Base-by-base conservation (phyloP, 2,329 filamentous ascomycete species). In the Paracoccidioides lutzii region DNA sequence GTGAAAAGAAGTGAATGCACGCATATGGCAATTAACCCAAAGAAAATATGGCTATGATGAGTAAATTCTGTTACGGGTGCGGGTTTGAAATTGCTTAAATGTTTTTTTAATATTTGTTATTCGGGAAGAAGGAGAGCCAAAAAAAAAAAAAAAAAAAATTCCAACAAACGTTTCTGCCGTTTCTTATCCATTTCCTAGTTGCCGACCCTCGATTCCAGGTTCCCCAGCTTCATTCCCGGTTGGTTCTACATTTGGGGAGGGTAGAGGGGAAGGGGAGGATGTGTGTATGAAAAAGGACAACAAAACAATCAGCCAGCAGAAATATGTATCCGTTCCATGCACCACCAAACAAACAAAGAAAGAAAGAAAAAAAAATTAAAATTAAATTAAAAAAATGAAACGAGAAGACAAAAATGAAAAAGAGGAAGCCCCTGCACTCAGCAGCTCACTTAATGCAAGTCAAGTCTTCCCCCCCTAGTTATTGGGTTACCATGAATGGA, bases 361-460 rank as follows among this genome's bases (percentile, higher is more conserved):
- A 48, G n/a, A 22, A 10, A 52, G 10, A 15, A 37, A 7, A 4
- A 53, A 53, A 30, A 35, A 10, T 8, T 9, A 32, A 33, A 32
- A 33, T n/a, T n/a, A 46, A 14, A 33, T 2, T 2, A 1, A 42
- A 32, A 35, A 43, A 7, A 44, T n/a, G n/a, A n/a, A n/a, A n/a
- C n/a, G n/a, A n/a, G n/a, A 5, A 32, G 4, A 44, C 5, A 46
- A n/a, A 49, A 48, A 30, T 32, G 53, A 55, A 30, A 42, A 45
- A n/a, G 37, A 54, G 50, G 50, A 45, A 43, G 22, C 22, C 22
- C 22, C 22, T 22, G 22, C 22, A 22, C 22, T 22, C 22, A 53
- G 45, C 60, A n/a, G n/a, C n/a, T n/a, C n/a, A 59, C 59, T 57
- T 55, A 48, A 35, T 49, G 45, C 45, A 37, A 22, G 22, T 22